Base-by-base conservation (phyloP, 148 eudicot genomes). In the Nepenthes gracilis region DNA sequence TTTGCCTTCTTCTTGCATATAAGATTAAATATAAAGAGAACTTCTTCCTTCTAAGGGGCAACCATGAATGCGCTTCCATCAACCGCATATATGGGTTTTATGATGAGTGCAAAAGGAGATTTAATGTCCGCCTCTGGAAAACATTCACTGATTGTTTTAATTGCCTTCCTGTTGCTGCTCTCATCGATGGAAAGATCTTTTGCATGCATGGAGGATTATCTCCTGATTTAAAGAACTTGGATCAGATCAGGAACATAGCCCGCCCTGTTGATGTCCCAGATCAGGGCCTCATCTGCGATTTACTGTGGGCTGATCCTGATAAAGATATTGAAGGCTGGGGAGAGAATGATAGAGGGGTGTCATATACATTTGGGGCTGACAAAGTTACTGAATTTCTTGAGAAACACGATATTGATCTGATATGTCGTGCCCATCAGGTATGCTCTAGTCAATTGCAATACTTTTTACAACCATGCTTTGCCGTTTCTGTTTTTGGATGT, bases 191-290 rank as follows among this genome's bases (percentile, higher is more conserved):
- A 58, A 86, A 86, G 72, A 86, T 86, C 58, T 83, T 86, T 69
- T 86, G 93, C 77, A 86, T 86, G 93, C 93, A 86, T 59, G 88
- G 93, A 54, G 93, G 93, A 54, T 65, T 86, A 65, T 86, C 93
- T 47, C 93, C 88, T 33, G 79, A 86, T 65, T 73, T 86, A 63
- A 76, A 78, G 61, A 72, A 75, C 67, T 50, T 86, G 75, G 88
- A 83, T 75, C 82, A 83, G 67, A 83, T 85, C n/a, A 78, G 92
- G 64, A 80, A 76, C 58, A 75, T 80, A 55, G 76, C 88, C 65
- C 85, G 92, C 12, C 92, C 92, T 43, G 72, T 77, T n/a, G 88
- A 85, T 64, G 92, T 85, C 15, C 92, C 92, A 36, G 92, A 85
- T 81, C 80, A 83, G 69, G 92, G 92, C 35, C 80, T 85, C 74